Evolutionary conservation across 2,329 filamentous ascomycete genomes (phyloP).

Genomic region (Tolypocladium nubicola): DNA sequence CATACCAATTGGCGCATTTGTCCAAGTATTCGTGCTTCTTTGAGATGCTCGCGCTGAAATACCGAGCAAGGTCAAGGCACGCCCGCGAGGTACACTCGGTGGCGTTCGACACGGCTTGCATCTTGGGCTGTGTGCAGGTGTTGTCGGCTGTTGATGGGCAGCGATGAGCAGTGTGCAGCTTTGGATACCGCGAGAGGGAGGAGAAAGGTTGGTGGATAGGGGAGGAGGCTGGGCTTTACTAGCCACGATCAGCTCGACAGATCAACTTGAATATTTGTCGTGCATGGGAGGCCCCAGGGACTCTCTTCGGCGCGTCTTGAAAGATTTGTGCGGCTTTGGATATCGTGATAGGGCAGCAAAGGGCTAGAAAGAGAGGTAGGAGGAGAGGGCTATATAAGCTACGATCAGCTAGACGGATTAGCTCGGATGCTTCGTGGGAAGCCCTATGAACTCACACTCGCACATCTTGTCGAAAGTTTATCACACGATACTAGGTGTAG

Average conservation of each 20-base stretch:
- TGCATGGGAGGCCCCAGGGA: no score
- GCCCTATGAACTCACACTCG: neutral
- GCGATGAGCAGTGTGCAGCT: neutral
- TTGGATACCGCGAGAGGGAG: neutral
- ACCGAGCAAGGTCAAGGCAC: constrained; percentile 2
- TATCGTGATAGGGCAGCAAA: no score
- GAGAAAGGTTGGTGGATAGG: no score
- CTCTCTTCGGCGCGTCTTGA: no score
- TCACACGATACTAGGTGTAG: neutral
- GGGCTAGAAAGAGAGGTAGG: no score
- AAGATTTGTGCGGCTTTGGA: no score
- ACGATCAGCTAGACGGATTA: no score
- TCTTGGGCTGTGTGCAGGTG: neutral
- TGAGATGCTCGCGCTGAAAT: constrained; percentile 1
- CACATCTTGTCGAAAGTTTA: neutral
- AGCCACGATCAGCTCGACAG: no score
- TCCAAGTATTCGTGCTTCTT: neutral
- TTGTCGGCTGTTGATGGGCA: no score
- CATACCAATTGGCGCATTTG: constrained; percentile 8
- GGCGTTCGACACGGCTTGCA: neutral
- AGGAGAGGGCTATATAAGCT: no score
- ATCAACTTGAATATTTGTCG: no score
- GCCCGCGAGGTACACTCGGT: neutral
- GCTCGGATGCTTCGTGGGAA: no score
- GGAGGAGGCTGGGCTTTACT: neutral